These are phyloP conservation scores for Corynascus novoguineensis DNA, from an alignment of 495 filamentous ascomycete genomes.

Conservation along the genomic window DNA sequence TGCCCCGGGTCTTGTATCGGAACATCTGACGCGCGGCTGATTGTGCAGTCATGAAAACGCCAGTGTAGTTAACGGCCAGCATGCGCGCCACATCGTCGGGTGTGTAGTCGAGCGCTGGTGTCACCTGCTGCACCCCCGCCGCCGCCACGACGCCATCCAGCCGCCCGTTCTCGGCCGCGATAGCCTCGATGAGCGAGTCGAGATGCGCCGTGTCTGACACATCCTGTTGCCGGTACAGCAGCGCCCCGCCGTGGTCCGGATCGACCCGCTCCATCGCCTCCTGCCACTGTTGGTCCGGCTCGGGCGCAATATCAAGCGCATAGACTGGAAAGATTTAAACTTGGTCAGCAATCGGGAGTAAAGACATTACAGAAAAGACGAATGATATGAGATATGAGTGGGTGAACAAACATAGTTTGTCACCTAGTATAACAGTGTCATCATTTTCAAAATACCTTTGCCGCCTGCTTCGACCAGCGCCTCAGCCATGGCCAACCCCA, in stretches of 20 bases:
- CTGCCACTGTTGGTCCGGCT: slow-evolving; percentile 44
- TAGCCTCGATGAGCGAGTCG: slow-evolving; percentile 47
- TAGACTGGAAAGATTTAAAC: slow-evolving; percentile 51
- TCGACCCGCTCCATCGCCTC: slow-evolving; percentile 45
- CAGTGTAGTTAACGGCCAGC: slow-evolving; percentile 72
- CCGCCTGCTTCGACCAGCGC: slow-evolving; percentile 66
- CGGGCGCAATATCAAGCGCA: slow-evolving; percentile 54
- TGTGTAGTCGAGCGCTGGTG: slow-evolving; percentile 62
- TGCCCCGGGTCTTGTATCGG: slow-evolving; percentile 62
- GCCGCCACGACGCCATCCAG: slow-evolving; percentile 73
- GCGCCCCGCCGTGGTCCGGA: slow-evolving; percentile 46
- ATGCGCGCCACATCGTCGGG: slow-evolving; percentile 62
- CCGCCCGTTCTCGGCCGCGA: slow-evolving; percentile 50
- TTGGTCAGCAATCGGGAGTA: too few relatives aligned
- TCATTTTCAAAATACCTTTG: too few relatives aligned
- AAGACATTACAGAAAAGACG: too few relatives aligned
- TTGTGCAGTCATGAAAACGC: slow-evolving; percentile 69
- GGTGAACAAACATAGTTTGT: too few relatives aligned
- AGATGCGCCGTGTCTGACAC: slow-evolving; percentile 55
- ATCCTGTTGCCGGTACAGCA: slow-evolving; percentile 60
- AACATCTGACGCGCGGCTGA: slow-evolving; percentile 72
- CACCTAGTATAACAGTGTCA: too few relatives aligned
- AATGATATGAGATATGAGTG: too few relatives aligned
- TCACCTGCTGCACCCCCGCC: slow-evolving; percentile 68
- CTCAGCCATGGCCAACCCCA: slow-evolving; percentile 63